These are phyloP conservation scores for Amoebophrya sp. DNA, from an alignment of 169 alveolate genomes.

Conservation along the genomic window DNA sequence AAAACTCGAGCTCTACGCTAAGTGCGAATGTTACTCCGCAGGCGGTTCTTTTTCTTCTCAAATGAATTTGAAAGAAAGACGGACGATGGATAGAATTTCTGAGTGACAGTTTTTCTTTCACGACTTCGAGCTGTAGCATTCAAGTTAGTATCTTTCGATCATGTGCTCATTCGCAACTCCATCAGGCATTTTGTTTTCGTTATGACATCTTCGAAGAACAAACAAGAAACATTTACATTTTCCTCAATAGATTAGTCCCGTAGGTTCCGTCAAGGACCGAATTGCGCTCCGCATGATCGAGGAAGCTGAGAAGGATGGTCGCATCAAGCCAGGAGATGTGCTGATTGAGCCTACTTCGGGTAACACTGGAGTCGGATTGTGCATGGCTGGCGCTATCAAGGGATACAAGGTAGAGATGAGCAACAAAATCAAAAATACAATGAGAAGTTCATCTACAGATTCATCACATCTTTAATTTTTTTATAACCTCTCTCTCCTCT, in stretches of 20 bases:
- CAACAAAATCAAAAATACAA: not conserved
- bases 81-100: too few relatives aligned
- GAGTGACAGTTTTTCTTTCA: too few relatives aligned
- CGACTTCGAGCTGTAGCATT: too few relatives aligned
- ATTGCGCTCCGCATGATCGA: conserved; percentile 79
- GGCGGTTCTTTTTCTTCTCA: not conserved
- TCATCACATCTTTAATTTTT: not conserved
- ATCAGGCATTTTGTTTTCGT: too few relatives aligned
- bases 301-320: conserved; percentile 76
- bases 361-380: conserved; percentile 85
- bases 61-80: too few relatives aligned
- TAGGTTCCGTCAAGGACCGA: conserved; percentile 53
- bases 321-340: conserved; percentile 66
- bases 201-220: too few relatives aligned
- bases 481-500: not conserved
- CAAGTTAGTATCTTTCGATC: too few relatives aligned
- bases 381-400: conserved; percentile 78
- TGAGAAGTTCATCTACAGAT: not conserved
- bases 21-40: not conserved
- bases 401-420: conserved; percentile 60
- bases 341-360: conserved; percentile 88
- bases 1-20: not conserved
- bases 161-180: too few relatives aligned
- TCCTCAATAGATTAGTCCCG: not conserved
- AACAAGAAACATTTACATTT: too few relatives aligned